phyloP scores from a whole-genome alignment of 2,329 filamentous ascomycete genomes.

The Ophiosphaerella herpotricha region DNA sequence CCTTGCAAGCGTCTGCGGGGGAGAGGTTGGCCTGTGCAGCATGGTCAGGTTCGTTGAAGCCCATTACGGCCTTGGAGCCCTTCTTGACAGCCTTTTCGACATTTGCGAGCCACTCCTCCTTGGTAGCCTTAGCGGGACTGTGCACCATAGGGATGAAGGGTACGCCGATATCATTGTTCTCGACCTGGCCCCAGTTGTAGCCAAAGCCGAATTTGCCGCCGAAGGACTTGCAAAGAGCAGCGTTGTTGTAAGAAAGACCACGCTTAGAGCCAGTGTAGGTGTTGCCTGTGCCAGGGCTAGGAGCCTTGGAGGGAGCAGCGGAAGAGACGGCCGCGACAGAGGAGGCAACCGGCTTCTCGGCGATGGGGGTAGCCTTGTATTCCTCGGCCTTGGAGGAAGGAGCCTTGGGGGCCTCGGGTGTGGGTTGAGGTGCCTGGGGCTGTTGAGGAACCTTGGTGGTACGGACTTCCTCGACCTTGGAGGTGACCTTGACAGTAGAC shows the following conservation, averaged over 20 bases:
- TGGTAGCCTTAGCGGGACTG: constrained; percentile 23
- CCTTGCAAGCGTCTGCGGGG: constrained; percentile 36
- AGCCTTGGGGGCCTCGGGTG: constrained; percentile 4
- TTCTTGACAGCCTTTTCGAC: constrained; percentile 47
- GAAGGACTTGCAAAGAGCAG: constrained; percentile 59
- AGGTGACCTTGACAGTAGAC: constrained; percentile 4
- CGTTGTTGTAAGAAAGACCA: constrained; percentile 70
- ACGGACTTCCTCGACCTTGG: constrained; percentile 5
- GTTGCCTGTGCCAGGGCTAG: constrained; percentile 23
- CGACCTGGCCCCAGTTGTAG: constrained; percentile 67
- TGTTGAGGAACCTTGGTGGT: background rate
- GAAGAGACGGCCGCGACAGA: constrained; percentile 9
- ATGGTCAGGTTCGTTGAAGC: constrained; percentile 48
- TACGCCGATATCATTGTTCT: constrained; percentile 50
- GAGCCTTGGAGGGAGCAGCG: constrained; percentile 19
- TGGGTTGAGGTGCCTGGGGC: background rate
- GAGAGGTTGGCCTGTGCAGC: constrained; percentile 39
- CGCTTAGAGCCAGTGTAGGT: constrained; percentile 58
- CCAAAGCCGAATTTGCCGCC: constrained; percentile 60
- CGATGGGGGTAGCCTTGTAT: constrained; percentile 15
- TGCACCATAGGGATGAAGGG: constrained; percentile 65
- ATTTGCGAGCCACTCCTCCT: constrained; percentile 38
- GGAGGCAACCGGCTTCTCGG: constrained; percentile 12
- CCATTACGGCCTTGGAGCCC: constrained; percentile 44
- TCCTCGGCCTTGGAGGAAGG: constrained; percentile 18